Evolutionary conservation across 139 green algal genomes (phyloP), one percentile per base, ranked within the genome.

Genomic region (Coelastrella sp.): DNA sequence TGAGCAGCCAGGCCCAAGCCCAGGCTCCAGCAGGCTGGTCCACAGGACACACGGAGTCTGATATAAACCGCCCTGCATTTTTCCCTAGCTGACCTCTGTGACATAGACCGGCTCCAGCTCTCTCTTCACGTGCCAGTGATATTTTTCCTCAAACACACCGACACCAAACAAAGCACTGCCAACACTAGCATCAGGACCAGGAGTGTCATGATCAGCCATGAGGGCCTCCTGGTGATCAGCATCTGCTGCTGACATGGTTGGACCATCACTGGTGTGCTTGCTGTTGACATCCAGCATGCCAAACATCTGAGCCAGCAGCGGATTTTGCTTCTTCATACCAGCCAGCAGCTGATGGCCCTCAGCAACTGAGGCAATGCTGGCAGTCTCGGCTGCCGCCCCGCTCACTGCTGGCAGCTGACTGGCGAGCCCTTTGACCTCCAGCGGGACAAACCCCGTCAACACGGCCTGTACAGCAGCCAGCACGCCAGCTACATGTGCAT

Each of bases 311-410:
- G 27, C 57, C 63, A 74, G 65, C 11, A 89, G 60, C 15, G 63
- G 49, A 15, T 89, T 75, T 20, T 58, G 84, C 17, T 80, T 24
- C 66, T 74, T 75, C 9, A 73, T 19, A 8, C 25, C 60, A 7
- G 19, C 27, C 12, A 89, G n/a, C 80, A 89, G 25, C 68, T 89
- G 10, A 89, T 25, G 84, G 15, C 84, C 49, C 63, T 75, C 7
- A 70, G 63, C 12, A 17, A 6, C 63, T 17, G 63, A 70, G 35
- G 35, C 35, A 49, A 49, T 49, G 35, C 35, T 49, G 35, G 35
- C 35, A 49, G 35, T 49, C 35, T 49, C 35, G 35, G 35, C 35
- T 49, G 35, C 35, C 35, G 35, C 3, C 35, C 35, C 35, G 35
- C 35, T 49, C 35, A 49, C 35, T 49, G 35, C 35, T 49, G 35